Conservation (phyloP, 1,139 yeast species). For the Groenewaldozyma sp. region DNA sequence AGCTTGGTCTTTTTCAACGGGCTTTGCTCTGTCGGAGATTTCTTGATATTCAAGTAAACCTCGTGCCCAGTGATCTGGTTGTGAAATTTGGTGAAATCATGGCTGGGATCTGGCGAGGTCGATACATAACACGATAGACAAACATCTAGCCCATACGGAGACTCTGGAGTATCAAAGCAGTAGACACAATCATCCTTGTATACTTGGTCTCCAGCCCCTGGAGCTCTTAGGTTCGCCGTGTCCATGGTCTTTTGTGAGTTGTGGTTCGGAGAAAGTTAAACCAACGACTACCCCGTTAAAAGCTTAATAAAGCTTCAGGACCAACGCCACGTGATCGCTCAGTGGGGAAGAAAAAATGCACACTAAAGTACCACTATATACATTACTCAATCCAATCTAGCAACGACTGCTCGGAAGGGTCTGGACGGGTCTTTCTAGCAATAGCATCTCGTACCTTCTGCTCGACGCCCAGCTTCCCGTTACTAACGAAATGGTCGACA, state of each 20-base stretch:
- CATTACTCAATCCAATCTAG: conserved; percentile 47
- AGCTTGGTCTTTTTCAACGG: too few species aligned
- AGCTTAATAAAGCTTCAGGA: too few species aligned
- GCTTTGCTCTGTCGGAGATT: conserved; percentile 33
- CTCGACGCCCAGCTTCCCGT: conserved; percentile 55
- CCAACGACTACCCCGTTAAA: too few species aligned
- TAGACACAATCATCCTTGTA: conserved; percentile 81
- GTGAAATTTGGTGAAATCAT: conserved; percentile 50
- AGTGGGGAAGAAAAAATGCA: too few species aligned
- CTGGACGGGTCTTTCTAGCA: conserved; percentile 52
- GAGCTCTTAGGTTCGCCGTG: conserved; percentile 15
- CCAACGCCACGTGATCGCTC: too few species aligned
- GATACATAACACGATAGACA: conserved; percentile 61
- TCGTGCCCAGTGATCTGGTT: conserved; percentile 42
- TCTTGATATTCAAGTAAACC: conserved; percentile 48
- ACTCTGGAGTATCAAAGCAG: conserved; percentile 66
- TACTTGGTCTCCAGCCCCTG: conserved; percentile 28
- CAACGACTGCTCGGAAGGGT: conserved; percentile 46
- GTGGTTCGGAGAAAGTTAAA: too few species aligned
- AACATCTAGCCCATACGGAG: conserved; percentile 56
- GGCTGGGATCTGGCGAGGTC: conserved; percentile 42
- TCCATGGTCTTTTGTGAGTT: conserved; percentile 15
- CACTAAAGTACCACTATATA: too few species aligned
- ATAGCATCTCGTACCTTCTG: conserved; percentile 48
- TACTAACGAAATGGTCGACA: conserved; percentile 47